Evolutionary conservation across 805 yeast genomes (phyloP), one percentile per base, ranked within the genome.

Genomic region (Saturnispora zaruensis): DNA sequence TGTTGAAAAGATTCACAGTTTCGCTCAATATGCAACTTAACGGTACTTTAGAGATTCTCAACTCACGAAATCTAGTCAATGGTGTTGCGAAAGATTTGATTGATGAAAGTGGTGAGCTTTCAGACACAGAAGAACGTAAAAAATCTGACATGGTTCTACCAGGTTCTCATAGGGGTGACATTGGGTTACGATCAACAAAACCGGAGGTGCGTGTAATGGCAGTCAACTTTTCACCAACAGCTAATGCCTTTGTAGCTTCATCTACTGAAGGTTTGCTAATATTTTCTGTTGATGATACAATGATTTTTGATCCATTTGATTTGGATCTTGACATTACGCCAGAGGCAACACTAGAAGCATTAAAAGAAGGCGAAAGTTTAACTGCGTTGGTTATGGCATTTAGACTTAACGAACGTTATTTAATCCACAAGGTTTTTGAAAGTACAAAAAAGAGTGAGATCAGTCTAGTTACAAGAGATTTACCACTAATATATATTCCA

Each of bases 271-370:
- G 99, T 7, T 70, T 93, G 43, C 70, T 89, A 50, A 72, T 93
- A 1, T 93, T 78, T 64, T 83, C 96, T 1, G 77, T 89, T 37
- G 95, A 91, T 65, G 82, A 81, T 45, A 70, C 78, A 9, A 67
- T 83, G 45, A 69, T 82, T 26, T 93, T 93, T 63, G 99, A 93
- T 71, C 99, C 99, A 32, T 87, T 87, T 63, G 98, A 93, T 65
- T 74, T 93, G 62, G 98, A 91, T 63, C 72, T 89, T 44, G 98
- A 93, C 59, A 80, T 91, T 26, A 93, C 99, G 0, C 95, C 96
- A 1, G 85, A 79, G 43, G 70, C 85, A 5, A 83, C 89, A 0
- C 51, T 79, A 32, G 83, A 79, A 49, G 76, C 80, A 6, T 68
- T 90, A 40, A 56, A 68, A 6, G 83, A 80, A 45, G 73, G 73